Conservation (phyloP, 495 filamentous ascomycete species). For the Aspergillus conjunctus region DNA sequence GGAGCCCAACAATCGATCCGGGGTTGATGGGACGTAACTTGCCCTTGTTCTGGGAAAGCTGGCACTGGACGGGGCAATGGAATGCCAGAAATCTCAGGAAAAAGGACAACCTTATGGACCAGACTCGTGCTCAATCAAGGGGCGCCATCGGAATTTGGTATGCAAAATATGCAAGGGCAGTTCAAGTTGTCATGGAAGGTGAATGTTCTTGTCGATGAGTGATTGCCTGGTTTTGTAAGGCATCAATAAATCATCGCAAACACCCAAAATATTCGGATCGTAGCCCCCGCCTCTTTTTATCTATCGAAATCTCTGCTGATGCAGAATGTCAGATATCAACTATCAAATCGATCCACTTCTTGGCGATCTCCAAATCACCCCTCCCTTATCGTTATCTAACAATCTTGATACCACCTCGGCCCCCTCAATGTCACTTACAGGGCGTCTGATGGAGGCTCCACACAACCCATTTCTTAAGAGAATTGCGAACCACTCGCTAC, state of each 20-base stretch:
- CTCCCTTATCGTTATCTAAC: neutral
- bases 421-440: conserved; percentile 21
- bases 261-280: too few relatives aligned
- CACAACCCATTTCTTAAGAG: neutral
- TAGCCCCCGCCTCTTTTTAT: too few relatives aligned
- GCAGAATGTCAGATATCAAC: too few relatives aligned
- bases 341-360: too few relatives aligned
- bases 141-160: too few relatives aligned
- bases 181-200: neutral
- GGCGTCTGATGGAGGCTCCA: conserved; percentile 21
- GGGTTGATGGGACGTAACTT: neutral
- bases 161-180: neutral
- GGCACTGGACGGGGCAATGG: neutral
- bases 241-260: too few relatives aligned
- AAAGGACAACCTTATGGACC: too few relatives aligned
- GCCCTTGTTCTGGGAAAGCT: neutral
- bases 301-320: too few relatives aligned
- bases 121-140: too few relatives aligned
- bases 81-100: too few relatives aligned
- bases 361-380: neutral
- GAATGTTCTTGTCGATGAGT: neutral
- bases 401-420: neutral
- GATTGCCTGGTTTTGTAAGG: too few relatives aligned
- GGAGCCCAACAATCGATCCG: neutral
- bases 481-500: neutral